Base-by-base conservation (phyloP, 2,329 filamentous ascomycete species). In the Mariannaea elegans region DNA sequence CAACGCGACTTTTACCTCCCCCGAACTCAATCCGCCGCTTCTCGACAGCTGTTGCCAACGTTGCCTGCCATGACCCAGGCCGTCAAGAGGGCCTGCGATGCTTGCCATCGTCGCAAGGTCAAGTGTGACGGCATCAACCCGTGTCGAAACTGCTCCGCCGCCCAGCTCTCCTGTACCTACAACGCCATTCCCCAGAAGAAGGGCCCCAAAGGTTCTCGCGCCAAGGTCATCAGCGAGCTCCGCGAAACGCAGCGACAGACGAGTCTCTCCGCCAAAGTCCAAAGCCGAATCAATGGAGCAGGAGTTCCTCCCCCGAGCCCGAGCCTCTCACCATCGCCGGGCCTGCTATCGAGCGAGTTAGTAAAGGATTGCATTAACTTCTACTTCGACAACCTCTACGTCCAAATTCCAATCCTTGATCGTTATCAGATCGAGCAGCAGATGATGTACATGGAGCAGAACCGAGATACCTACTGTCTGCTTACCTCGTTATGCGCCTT, bases 151-250 rank as follows among this genome's bases (percentile, higher is more conserved):
- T 92, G 90, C 76, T 81, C 82, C 12, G 85, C 88, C 7, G 87
- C 89, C 7, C 83, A 87, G 69, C 80, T 92, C 16, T 81, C 83
- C 12, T 92, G 90, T 80, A 91, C 89, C 27, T 92, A 91, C 81
- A 88, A 90, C 77, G 87, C 88, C 31, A 87, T 91, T 32, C 89
- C 89, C 2, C 89, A 90, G 77, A 92, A 91, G 78, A 92, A 92
- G 74, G 90, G 90, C 1, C 90, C 89, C 41, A 91, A 91, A 76
- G 89, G 90, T 65, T 90, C 87, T 29, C 81, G 89, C 61, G 90
- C 90, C 49, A 92, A 91, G 75, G 88, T 92, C 59, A 90, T 92
- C 74, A 91, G 88, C 71, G 89, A 92, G 71, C 75, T 92, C 61
- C 84, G 90, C 65, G 87, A 89, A 70, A 89, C 82, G 0, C 89